Evolutionary conservation across 768 basidiomycete genomes (phyloP), one percentile per base, ranked within the genome.

Genomic region (Mycena chlorophos): DNA sequence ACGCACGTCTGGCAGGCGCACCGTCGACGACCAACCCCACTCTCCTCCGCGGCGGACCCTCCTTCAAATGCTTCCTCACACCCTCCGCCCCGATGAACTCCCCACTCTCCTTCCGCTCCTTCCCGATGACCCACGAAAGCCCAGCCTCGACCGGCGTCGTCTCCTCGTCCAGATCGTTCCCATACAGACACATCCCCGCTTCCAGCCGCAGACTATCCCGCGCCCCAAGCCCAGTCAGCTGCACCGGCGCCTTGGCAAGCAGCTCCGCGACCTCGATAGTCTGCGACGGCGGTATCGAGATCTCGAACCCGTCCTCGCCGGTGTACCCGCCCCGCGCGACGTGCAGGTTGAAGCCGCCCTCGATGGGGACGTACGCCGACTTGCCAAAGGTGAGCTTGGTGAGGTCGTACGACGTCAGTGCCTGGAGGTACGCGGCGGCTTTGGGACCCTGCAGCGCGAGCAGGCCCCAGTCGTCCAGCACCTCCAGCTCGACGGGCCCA

Each of bases 251-350:
- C 38, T 83, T 76, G 22, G 78, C 75, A 13, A 89, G 72, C 14
- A 95, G 76, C 26, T 83, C 76, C 1, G 92, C 86, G 47, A 94
- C 81, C 13, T 84, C 83, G 3, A 85, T 77, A 0, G 93, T 87
- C 47, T 89, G 79, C 3, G 81, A 77, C 0, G 91, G 91, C 1
- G 92, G 92, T 38, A 96, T 87, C 3, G 93, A 96, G 58, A 98
- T 93, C 93, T 99, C 97, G 62, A 99, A 98, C 0, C 97, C 97
- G 70, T 99, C 97, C 73, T 99, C 97, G 12, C 97, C 97, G 0
- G 97, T 98, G 73, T 99, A 99, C 4, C 97, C 97, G 26, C 94
- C 92, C 16, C 97, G 85, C 6, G 94, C 90, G 27, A 98, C 84
- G 67, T 98, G 94, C 30, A 91, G 80, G 66, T 85, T 86, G 62